These are phyloP conservation scores for Kodamaea sp. DNA, from an alignment of 1,139 yeast genomes.

Conservation along the genomic window DNA sequence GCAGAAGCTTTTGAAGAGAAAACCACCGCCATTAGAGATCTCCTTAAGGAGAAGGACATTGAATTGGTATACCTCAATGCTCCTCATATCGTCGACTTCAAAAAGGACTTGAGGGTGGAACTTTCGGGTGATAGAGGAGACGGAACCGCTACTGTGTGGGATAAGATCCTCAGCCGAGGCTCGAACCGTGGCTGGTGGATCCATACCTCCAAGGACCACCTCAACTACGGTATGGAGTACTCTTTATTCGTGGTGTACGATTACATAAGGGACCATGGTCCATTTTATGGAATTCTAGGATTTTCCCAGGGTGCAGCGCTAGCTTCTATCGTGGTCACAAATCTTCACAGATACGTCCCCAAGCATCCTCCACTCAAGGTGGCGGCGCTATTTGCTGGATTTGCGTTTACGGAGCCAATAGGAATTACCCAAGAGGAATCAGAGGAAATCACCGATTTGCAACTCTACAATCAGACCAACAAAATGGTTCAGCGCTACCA, in stretches of 20 bases:
- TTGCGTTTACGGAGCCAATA: conserved; percentile 50
- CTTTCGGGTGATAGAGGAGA: background rate
- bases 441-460: background rate
- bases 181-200: conserved; percentile 55
- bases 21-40: conserved; percentile 75
- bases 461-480: conserved; percentile 3
- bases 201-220: conserved; percentile 33
- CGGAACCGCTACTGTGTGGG: conserved; percentile 33
- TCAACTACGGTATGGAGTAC: conserved; percentile 31
- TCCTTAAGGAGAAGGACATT: conserved; percentile 59
- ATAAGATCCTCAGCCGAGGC: conserved; percentile 39
- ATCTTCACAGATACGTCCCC: conserved; percentile 40
- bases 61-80: conserved; percentile 43
- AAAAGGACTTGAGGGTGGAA: conserved; percentile 25
- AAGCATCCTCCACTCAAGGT: conserved; percentile 44
- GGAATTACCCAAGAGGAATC: background rate
- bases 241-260: conserved; percentile 45
- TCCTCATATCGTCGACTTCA: background rate
- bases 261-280: conserved; percentile 70
- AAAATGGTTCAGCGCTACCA: conserved; percentile 11
- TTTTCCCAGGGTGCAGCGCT: conserved; percentile 95
- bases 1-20: conserved; percentile 76
- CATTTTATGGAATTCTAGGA: conserved; percentile 85
- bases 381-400: conserved; percentile 55
- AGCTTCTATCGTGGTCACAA: conserved; percentile 57